A percentile compares a stretch with the other conserved stretches of the same genome.
These are phyloP conservation scores for Arabidopsis suecica DNA, from an alignment of 345 rosid genomes.

Conservation along the genomic window DNA sequence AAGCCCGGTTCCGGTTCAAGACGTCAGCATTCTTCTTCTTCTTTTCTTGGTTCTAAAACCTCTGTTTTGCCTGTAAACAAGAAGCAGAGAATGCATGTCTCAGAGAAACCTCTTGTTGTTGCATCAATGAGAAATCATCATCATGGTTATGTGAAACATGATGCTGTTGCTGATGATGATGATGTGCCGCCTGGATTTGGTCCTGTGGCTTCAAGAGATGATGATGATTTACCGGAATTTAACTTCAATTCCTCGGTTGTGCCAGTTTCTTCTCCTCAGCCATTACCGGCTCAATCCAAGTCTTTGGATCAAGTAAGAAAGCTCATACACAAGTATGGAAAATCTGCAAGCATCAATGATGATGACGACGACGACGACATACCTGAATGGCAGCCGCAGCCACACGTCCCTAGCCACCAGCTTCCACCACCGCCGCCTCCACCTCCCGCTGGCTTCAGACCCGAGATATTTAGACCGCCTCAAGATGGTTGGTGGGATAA, in stretches of 20 bases:
- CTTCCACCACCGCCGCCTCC: conserved; percentile 42
- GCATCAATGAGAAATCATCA: conserved; percentile 14
- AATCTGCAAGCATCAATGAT: conserved; percentile 50
- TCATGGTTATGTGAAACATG: conserved; percentile 31
- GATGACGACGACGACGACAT: conserved; percentile 79
- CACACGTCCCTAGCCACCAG: conserved; percentile 47
- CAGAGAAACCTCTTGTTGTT: conserved; percentile 34
- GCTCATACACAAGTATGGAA: conserved; percentile 90
- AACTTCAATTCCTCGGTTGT: conserved; percentile 48
- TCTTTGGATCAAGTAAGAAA: conserved; percentile 69
- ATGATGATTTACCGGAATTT: conserved; percentile 95
- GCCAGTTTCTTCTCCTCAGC: conserved; percentile 35
- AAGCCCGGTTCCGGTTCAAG: conserved; percentile 29
- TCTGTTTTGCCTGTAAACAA: conserved; percentile 35
- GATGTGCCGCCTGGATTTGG: conserved; percentile 98
- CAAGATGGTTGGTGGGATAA: conserved; percentile 42
- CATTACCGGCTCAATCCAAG: conserved; percentile 34
- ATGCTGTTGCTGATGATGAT: conserved; percentile 43
- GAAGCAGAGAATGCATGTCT: conserved; percentile 31
- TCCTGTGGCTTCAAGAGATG: conserved; percentile 62
- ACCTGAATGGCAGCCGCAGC: conserved; percentile 99
- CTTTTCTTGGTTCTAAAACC: conserved; percentile 13
- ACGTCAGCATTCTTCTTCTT: conserved; percentile 32
- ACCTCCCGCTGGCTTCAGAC: conserved; percentile 31
- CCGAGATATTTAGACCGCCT: conserved; percentile 29